Percentiles rank a stretch among this genome's conserved stretches.
Evolutionary conservation across 2,329 filamentous ascomycete genomes (phyloP).

Genomic region (Beauveria sp.): DNA sequence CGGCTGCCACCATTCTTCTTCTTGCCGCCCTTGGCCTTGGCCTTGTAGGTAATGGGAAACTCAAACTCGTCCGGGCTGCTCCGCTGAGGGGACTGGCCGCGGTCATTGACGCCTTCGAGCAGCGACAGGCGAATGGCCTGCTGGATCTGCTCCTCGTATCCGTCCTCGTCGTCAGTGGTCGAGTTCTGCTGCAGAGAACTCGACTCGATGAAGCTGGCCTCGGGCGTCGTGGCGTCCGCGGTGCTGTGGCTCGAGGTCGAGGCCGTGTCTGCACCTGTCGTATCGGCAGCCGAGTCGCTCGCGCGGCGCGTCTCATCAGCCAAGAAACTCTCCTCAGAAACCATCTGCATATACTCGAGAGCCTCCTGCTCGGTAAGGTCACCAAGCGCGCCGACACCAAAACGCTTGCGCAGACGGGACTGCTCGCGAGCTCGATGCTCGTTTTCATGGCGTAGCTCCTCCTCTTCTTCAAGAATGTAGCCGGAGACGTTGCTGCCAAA

Average conservation of each 20-base stretch:
- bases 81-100: slow-evolving; percentile 34
- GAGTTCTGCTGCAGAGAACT: slow-evolving; percentile 24
- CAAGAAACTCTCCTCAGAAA: slow-evolving; percentile 48
- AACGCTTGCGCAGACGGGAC: slow-evolving; percentile 66
- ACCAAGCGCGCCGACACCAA: slow-evolving; percentile 67
- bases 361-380: slow-evolving; percentile 61
- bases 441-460: slow-evolving; percentile 70
- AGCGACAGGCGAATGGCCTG: slow-evolving; percentile 55
- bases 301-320: slow-evolving; percentile 48
- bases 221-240: slow-evolving; percentile 45
- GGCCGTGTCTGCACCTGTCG: slow-evolving; percentile 32
- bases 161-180: slow-evolving; percentile 33
- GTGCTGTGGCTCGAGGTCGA: slow-evolving; percentile 36
- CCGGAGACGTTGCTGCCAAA: slow-evolving; percentile 64
- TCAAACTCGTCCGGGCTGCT: slow-evolving; percentile 41
- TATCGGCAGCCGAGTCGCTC: slow-evolving; percentile 44
- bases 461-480: slow-evolving; percentile 80
- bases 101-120: slow-evolving; percentile 46
- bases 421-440: slow-evolving; percentile 59
- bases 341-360: slow-evolving; percentile 56
- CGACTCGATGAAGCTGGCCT: slow-evolving; percentile 41
- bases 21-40: slow-evolving; percentile 35
- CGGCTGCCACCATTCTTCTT: slow-evolving; percentile 23
- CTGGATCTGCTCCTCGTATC: slow-evolving; percentile 55
- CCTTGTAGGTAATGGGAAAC: slow-evolving; percentile 36